A percentile compares a stretch with the other conserved stretches of the same genome.
Evolutionary conservation across 805 yeast species (phyloP).

Genomic region (Sporopachydermia lactativora): DNA sequence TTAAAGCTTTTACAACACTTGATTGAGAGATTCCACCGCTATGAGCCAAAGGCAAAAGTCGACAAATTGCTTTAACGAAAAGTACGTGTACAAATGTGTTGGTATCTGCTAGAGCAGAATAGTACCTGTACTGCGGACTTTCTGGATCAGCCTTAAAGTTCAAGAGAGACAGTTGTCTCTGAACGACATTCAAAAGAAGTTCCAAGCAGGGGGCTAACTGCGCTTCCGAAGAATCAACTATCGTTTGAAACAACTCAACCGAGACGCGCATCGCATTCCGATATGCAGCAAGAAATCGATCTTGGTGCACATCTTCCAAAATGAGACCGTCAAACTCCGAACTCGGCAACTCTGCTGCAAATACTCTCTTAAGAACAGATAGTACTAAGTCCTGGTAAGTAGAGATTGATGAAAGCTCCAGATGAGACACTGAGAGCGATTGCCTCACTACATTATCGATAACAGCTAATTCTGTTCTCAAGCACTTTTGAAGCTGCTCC

Average conservation of each 20-base stretch:
- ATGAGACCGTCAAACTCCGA: conserved; percentile 4
- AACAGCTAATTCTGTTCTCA: conserved; percentile 45
- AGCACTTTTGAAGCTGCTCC: conserved; percentile 26
- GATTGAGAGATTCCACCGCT: neutral
- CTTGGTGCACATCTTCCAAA: conserved; percentile 17
- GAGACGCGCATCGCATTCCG: conserved; percentile 31
- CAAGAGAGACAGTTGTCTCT: no score
- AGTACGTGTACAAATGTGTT: no score
- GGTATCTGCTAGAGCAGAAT: no score
- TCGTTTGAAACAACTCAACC: conserved; percentile 30
- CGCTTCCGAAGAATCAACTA: no score
- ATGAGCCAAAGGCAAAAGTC: neutral
- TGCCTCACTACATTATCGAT: conserved; percentile 32
- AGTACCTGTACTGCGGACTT: no score
- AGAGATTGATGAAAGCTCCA: conserved; percentile 30
- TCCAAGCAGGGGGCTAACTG: no score
- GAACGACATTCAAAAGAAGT: no score
- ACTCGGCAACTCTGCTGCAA: conserved; percentile 18
- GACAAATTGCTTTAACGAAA: neutral
- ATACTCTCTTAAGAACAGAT: conserved; percentile 30
- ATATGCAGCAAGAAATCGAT: conserved; percentile 25
- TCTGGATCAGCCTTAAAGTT: no score
- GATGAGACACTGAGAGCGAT: conserved; percentile 14
- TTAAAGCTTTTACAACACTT: neutral
- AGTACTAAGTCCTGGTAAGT: conserved; percentile 47